phyloP scores from a whole-genome alignment of 306 rosid species.

The Luffa aegyptiaca region DNA sequence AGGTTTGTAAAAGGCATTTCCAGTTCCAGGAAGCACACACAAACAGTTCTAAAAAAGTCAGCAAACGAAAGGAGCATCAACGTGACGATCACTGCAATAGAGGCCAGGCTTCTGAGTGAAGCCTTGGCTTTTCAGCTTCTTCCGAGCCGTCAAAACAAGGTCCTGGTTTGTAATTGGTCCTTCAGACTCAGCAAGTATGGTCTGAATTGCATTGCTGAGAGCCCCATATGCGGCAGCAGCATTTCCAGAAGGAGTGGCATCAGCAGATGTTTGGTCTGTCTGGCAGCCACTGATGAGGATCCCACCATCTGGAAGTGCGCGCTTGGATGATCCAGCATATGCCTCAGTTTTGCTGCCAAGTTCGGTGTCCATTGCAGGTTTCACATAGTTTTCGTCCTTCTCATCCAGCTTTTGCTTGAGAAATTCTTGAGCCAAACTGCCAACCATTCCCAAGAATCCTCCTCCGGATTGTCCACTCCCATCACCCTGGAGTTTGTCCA shows the following conservation, averaged over 20 bases:
- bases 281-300: constrained; percentile 78
- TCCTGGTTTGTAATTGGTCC: constrained; percentile 43
- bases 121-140: constrained; percentile 49
- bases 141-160: constrained; percentile 46
- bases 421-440: constrained; percentile 66
- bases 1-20: neutral
- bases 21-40: neutral
- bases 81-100: constrained; percentile 47
- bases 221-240: constrained; percentile 53
- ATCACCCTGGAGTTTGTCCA: constrained; percentile 33
- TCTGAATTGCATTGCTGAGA: constrained; percentile 62
- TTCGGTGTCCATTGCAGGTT: constrained; percentile 52
- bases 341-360: constrained; percentile 42
- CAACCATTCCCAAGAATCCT: constrained; percentile 47
- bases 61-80: constrained; percentile 35
- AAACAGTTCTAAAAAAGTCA: neutral
- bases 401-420: constrained; percentile 41
- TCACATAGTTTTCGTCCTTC: constrained; percentile 52
- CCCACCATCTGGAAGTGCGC: constrained; percentile 27
- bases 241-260: constrained; percentile 54
- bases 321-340: constrained; percentile 42
- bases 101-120: constrained; percentile 68
- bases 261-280: constrained; percentile 67
- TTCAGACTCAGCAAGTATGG: constrained; percentile 29
- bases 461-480: constrained; percentile 20